Conservation (phyloP, 371 early-diverging fungal genomes). For the Mucor lusitanicus region DNA sequence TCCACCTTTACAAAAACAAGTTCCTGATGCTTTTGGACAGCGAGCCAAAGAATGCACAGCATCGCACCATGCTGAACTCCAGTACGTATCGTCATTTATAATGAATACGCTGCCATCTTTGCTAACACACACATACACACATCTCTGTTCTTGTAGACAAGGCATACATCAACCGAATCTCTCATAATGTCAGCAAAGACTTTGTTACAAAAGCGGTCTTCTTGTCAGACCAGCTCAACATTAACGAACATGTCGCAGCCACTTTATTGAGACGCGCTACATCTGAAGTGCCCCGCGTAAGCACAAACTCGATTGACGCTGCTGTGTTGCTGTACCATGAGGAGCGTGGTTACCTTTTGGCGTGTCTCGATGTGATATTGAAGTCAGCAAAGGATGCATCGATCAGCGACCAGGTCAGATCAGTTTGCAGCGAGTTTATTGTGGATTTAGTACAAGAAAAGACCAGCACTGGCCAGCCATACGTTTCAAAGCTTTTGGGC, state of each 20-base stretch:
- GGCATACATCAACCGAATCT: conserved; percentile 53
- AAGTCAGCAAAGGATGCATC: conserved; percentile 51
- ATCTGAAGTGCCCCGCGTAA: conserved; percentile 48
- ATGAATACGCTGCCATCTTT: no score
- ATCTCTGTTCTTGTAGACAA: conserved; percentile 24
- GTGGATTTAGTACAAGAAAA: conserved; percentile 20
- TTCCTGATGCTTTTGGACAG: conserved; percentile 50
- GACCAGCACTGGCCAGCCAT: conserved; percentile 3
- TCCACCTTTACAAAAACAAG: conserved; percentile 35
- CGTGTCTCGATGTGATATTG: conserved; percentile 64
- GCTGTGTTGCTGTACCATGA: conserved; percentile 72
- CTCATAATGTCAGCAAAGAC: conserved; percentile 65
- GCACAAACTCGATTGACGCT: conserved; percentile 62
- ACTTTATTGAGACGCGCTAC: conserved; percentile 69
- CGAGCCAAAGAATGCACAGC: conserved; percentile 48
- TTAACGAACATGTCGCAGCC: conserved; percentile 81
- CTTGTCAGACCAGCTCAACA: conserved; percentile 78
- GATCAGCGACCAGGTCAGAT: conserved; percentile 54
- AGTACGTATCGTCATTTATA: conserved; percentile 46
- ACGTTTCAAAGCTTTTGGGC: conserved; percentile 21
- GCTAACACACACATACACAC: not conserved
- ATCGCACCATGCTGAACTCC: conserved; percentile 49
- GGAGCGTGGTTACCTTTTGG: conserved; percentile 68
- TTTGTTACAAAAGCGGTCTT: conserved; percentile 68
- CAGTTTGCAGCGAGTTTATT: conserved; percentile 32